Base-by-base conservation (phyloP, 768 basidiomycete genomes). In the Fomitopsis pulvina region DNA sequence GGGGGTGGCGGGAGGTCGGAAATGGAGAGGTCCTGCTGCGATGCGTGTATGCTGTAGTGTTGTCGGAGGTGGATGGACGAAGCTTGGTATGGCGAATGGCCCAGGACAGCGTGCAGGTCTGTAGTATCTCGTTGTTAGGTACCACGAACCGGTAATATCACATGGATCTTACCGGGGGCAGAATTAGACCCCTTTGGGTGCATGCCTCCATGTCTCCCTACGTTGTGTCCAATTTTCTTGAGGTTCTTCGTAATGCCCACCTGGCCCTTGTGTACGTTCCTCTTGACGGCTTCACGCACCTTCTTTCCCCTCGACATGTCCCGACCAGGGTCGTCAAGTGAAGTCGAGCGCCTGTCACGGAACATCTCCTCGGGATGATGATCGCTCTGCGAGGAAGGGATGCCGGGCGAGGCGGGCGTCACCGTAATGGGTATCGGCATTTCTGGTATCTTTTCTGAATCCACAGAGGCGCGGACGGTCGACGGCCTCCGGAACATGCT, bases 51-150 rank as follows among this genome's bases (percentile, higher is more conserved):
- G 32, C 66, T 68, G 2, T 80, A 74, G 38, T 61, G 59, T 47
- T 80, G 71, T 30, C 91, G 80, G 1, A 89, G 88, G 62, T 92
- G 91, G 45, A 93, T 92, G 1, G 90, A 92, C 1, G 80, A 91
- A 60, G 61, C 91, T 74, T 77, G 90, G 73, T 70, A 89, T 71
- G 51, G 78, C 62, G 77, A 72, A 48, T 78, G 80, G 16, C 73
- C 75, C 9, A 88, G 69, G 11, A 80, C 75, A 2, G 77, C 77
- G 54, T 86, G 79, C 54, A 91, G 85, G 57, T 90, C 88, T 87
- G 51, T 7, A 9, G 29, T 29, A 11, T 34, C 4, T 1, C 14
- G 9, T 11, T 21, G 20, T 22, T 9, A 11, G 5, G 25, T 22
- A 11, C 18, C 11, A 6, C 21, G 10, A 28, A 34, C 7, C 3